phyloP scores from a whole-genome alignment of 1,284 basidiomycete genomes.

The Moesziomyces sp. region DNA sequence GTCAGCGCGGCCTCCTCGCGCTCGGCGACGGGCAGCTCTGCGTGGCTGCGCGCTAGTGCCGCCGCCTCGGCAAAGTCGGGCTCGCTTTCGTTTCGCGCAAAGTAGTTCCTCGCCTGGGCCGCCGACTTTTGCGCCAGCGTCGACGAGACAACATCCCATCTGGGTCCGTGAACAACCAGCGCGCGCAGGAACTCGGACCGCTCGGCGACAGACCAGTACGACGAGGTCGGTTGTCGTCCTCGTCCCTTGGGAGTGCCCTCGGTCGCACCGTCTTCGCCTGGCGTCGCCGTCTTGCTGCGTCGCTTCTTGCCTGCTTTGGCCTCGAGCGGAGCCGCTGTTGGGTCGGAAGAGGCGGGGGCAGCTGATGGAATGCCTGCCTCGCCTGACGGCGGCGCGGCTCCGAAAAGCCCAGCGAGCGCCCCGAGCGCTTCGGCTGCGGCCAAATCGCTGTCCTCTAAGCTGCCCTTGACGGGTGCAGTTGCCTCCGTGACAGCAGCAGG shows the following conservation, averaged over 20 bases:
- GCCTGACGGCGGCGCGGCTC: constrained; percentile 9
- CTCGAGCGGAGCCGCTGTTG: background rate
- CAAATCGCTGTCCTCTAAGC: constrained; percentile 63
- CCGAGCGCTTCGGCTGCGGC: constrained; percentile 69
- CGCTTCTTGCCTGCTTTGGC: constrained; percentile 37
- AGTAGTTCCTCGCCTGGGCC: constrained; percentile 79
- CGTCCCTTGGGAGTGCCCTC: constrained; percentile 30
- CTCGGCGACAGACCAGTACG: constrained; percentile 73
- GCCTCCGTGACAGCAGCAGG: background rate
- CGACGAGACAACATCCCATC: constrained; percentile 80
- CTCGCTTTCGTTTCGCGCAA: constrained; percentile 66
- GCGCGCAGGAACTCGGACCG: constrained; percentile 74
- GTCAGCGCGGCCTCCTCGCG: constrained; percentile 39
- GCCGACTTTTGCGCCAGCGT: constrained; percentile 82
- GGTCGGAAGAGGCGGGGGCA: constrained; percentile 2
- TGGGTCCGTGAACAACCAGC: constrained; percentile 77
- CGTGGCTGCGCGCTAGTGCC: constrained; percentile 51
- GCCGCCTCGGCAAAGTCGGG: constrained; percentile 61
- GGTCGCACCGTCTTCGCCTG: constrained; percentile 26
- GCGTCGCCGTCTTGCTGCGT: constrained; percentile 26
- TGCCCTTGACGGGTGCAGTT: constrained; percentile 13
- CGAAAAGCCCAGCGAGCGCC: constrained; percentile 60
- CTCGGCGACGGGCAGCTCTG: constrained; percentile 41
- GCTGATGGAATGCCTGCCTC: constrained; percentile 2
- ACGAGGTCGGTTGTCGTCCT: constrained; percentile 64